Conservation (phyloP, 306 rosid species). For the Datisca glomerata region DNA sequence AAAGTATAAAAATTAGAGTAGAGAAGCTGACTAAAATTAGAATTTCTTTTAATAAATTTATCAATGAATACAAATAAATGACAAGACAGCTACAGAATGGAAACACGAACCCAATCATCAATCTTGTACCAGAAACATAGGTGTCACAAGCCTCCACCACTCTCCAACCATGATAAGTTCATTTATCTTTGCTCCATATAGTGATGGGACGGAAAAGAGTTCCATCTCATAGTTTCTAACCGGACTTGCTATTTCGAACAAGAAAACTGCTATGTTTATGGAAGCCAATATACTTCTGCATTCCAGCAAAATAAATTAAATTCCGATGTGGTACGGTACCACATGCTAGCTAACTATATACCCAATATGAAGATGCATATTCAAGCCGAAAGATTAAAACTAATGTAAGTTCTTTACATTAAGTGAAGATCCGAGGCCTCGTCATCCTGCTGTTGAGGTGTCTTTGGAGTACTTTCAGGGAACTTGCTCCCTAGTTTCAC, state of each 20-base stretch:
- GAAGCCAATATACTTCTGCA: slow-evolving; percentile 76
- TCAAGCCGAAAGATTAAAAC: not conserved
- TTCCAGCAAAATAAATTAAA: slow-evolving; percentile 7
- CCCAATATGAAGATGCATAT: too few species aligned
- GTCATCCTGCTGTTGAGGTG: slow-evolving; percentile 21
- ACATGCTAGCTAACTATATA: too few species aligned
- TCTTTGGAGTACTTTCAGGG: slow-evolving; percentile 8
- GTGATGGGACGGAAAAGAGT: slow-evolving; percentile 55
- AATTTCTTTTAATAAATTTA: not conserved
- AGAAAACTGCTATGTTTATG: slow-evolving; percentile 69
- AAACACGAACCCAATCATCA: slow-evolving; percentile 71
- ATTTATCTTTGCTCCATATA: slow-evolving; percentile 88
- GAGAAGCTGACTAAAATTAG: too few species aligned
- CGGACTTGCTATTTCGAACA: slow-evolving; percentile 94
- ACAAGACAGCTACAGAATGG: slow-evolving; percentile 22
- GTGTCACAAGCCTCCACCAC: slow-evolving; percentile 99
- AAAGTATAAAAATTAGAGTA: too few species aligned
- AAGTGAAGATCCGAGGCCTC: slow-evolving; percentile 51
- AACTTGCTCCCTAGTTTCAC: slow-evolving; percentile 16
- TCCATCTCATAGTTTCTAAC: slow-evolving; percentile 45
- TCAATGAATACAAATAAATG: not conserved
- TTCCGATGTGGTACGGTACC: not conserved
- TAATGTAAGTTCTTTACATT: slow-evolving; percentile 25
- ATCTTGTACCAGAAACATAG: slow-evolving; percentile 99
- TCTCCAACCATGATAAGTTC: slow-evolving; percentile 73